These are phyloP conservation scores for Aspergillus indologenus DNA, from an alignment of 495 filamentous ascomycete species.

Conservation along the genomic window DNA sequence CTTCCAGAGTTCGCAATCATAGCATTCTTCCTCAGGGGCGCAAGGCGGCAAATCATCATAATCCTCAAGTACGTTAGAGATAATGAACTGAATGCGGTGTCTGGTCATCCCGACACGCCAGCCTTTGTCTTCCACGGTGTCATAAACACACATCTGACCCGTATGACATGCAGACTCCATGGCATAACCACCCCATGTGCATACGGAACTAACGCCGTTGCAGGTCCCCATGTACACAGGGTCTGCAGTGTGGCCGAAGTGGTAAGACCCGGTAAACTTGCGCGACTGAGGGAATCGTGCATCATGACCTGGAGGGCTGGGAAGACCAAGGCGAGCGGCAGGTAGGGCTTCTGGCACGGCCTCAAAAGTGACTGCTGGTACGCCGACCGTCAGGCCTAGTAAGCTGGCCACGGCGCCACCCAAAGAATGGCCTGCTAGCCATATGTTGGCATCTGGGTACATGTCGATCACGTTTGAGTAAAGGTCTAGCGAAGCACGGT, in stretches of 20 bases:
- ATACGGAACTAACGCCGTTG: constrained; percentile 81
- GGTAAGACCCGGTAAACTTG: constrained; percentile 73
- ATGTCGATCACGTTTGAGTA: constrained; percentile 88
- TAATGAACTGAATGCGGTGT: constrained; percentile 82
- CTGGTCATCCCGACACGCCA: constrained; percentile 84
- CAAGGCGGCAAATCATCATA: constrained; percentile 80
- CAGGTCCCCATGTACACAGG: constrained; percentile 93
- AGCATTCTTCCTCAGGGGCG: constrained; percentile 69
- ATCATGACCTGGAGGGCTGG: constrained; percentile 74
- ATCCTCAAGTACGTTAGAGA: constrained; percentile 75
- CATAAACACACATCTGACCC: constrained; percentile 82
- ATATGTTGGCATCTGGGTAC: constrained; percentile 82
- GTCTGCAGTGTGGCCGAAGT: constrained; percentile 95
- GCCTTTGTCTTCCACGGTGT: constrained; percentile 83
- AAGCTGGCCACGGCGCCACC: constrained; percentile 84
- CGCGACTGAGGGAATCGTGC: constrained; percentile 66
- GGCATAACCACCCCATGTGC: constrained; percentile 91
- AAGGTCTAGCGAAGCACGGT: constrained; percentile 78
- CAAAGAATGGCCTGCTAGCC: constrained; percentile 86
- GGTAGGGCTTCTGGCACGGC: constrained; percentile 87
- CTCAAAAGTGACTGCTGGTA: constrained; percentile 85
- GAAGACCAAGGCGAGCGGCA: constrained; percentile 79
- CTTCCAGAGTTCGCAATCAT: constrained; percentile 91
- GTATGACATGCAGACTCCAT: constrained; percentile 90
- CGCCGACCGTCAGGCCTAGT: constrained; percentile 84